Evolutionary conservation across 768 basidiomycete species (phyloP).

Genomic region (Tricholoma sp.): DNA sequence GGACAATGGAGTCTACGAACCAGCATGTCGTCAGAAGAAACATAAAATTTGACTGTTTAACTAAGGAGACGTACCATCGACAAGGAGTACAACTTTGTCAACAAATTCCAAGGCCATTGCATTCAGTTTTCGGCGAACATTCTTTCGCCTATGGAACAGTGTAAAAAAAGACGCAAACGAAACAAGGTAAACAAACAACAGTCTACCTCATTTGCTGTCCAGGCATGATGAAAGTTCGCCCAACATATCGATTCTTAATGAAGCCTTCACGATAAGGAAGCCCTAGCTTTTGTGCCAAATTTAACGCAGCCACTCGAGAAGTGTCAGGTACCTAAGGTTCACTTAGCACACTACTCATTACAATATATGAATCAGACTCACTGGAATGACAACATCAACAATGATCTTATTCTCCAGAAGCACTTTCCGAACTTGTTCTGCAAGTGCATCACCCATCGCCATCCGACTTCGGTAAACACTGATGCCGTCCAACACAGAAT

Average conservation of each 20-base stretch:
- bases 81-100: slow-evolving; percentile 87
- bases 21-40: slow-evolving; percentile 3
- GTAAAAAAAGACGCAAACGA: not conserved
- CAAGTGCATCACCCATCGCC: slow-evolving; percentile 98
- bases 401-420: slow-evolving; percentile 60
- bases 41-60: not conserved
- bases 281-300: slow-evolving; percentile 83
- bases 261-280: slow-evolving; percentile 98
- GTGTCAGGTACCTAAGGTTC: slow-evolving; percentile 82
- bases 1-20: slow-evolving; percentile 86
- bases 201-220: slow-evolving; percentile 88
- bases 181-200: not conserved
- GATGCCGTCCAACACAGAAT: slow-evolving; percentile 95
- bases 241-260: slow-evolving; percentile 98
- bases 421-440: slow-evolving; percentile 76
- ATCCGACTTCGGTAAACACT: slow-evolving; percentile 97
- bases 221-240: slow-evolving; percentile 99
- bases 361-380: slow-evolving; percentile 25
- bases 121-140: slow-evolving; percentile 91
- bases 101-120: slow-evolving; percentile 98
- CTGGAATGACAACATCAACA: slow-evolving; percentile 96
- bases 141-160: slow-evolving; percentile 66
- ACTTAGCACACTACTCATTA: not conserved
- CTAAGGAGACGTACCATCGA: slow-evolving; percentile 65
- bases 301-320: slow-evolving; percentile 91